Conservation (phyloP, 257 asterid species). For the Solanum acaule region DNA sequence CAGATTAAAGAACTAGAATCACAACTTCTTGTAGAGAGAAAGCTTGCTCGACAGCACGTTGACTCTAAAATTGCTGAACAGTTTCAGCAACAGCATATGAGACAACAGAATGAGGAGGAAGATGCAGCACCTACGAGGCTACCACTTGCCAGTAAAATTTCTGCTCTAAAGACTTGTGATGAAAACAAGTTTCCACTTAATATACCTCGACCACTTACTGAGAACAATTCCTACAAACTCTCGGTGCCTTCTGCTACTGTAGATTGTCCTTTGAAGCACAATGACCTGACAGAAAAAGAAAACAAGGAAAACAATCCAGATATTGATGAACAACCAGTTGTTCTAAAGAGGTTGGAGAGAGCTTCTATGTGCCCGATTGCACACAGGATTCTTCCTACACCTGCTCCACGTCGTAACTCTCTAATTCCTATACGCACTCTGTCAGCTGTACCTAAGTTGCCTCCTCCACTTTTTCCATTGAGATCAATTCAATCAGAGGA, state of each 20-base stretch:
- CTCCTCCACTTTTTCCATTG: slow-evolving; percentile 38
- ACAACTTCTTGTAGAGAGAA: slow-evolving; percentile 78
- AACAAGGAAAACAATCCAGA: slow-evolving; percentile 61
- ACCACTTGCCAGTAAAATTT: slow-evolving; percentile 47
- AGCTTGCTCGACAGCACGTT: slow-evolving; percentile 81
- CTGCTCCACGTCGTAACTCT: slow-evolving; percentile 55
- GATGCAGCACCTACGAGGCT: slow-evolving; percentile 25
- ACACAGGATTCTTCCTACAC: slow-evolving; percentile 16
- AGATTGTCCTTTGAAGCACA: slow-evolving; percentile 19
- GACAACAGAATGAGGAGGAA: slow-evolving; percentile 44
- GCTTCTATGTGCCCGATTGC: slow-evolving; percentile 25
- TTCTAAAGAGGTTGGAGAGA: slow-evolving; percentile 47
- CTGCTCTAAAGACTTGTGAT: slow-evolving; percentile 9
- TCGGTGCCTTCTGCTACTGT: slow-evolving; percentile 19
- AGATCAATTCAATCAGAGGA: slow-evolving; percentile 38
- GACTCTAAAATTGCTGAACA: slow-evolving; percentile 72
- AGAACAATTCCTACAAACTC: slow-evolving; percentile 31
- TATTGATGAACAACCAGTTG: slow-evolving; percentile 31
- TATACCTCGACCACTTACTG: slow-evolving; percentile 20
- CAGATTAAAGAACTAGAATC: slow-evolving; percentile 96
- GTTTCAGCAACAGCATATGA: slow-evolving; percentile 25
- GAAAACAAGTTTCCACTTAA: slow-evolving; percentile 24
- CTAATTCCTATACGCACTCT: slow-evolving; percentile 57
- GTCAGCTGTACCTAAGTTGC: slow-evolving; percentile 26
- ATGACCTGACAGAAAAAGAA: slow-evolving; percentile 51